phyloP scores from a whole-genome alignment of 1,284 basidiomycete species.

The Serendipita sp. region DNA sequence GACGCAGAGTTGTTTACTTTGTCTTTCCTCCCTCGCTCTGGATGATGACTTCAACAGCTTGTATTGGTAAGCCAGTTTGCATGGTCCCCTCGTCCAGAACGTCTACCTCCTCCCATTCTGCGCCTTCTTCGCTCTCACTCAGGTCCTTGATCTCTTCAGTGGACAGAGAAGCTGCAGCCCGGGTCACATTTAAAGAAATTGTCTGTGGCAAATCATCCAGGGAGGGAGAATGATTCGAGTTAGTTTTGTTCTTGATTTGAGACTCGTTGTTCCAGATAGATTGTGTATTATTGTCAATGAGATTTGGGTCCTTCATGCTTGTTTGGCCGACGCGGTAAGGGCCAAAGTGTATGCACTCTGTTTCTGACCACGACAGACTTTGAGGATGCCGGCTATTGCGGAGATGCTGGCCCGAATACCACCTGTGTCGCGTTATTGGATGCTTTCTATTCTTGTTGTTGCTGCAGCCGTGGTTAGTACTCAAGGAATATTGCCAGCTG shows the following conservation, averaged over 20 bases:
- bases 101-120: slow-evolving; percentile 49
- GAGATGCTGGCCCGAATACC: slow-evolving; percentile 3
- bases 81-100: slow-evolving; percentile 21
- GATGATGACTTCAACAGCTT: slow-evolving; percentile 20
- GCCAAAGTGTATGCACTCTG: neutral
- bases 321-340: neutral
- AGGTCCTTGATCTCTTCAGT: neutral
- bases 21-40: slow-evolving; percentile 14
- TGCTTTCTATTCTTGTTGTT: neutral
- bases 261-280: neutral
- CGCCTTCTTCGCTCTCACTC: slow-evolving; percentile 30
- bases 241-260: neutral
- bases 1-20: slow-evolving; percentile 20
- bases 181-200: too few relatives aligned
- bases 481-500: neutral
- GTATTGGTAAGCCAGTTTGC: neutral
- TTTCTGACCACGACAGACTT: neutral
- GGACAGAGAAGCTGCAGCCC: too few relatives aligned
- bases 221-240: too few relatives aligned
- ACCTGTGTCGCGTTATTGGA: slow-evolving; percentile 3
- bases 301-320: neutral
- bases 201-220: too few relatives aligned
- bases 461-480: neutral
- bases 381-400: slow-evolving; percentile 1
- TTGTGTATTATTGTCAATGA: neutral